Evolutionary conservation across 1,284 basidiomycete genomes (phyloP).

Genomic region (Ceraceosorus bombacis): DNA sequence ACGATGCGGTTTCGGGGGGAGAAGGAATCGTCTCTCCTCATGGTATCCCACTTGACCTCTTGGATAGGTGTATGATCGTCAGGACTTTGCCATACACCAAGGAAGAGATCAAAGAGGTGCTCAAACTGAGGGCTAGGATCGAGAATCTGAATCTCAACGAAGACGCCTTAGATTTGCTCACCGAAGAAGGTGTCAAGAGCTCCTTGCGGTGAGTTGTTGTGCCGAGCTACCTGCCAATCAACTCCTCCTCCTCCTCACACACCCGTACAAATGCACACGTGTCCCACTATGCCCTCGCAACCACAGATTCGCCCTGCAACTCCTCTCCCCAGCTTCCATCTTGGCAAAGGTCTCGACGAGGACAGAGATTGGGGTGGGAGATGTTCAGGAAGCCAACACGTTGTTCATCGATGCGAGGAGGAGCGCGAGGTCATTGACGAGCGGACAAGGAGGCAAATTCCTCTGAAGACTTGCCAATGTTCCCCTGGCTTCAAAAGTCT

Average conservation of each 20-base stretch:
- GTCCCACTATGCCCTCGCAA: background rate
- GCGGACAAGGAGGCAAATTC: too few relatives aligned
- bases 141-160: conserved; percentile 73
- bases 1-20: conserved; percentile 43
- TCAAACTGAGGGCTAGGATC: conserved; percentile 74
- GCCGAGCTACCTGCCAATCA: too few relatives aligned
- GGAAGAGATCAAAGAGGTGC: conserved; percentile 78
- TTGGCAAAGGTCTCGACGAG: conserved; percentile 70
- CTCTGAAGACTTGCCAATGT: too few relatives aligned
- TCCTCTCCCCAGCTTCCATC: conserved; percentile 86
- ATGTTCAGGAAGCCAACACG: conserved; percentile 73
- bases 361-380: conserved; percentile 71
- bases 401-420: conserved; percentile 78
- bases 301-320: conserved; percentile 76
- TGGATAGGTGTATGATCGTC: conserved; percentile 95
- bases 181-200: conserved; percentile 72
- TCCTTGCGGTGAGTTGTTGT: conserved; percentile 63
- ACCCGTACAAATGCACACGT: background rate
- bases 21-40: conserved; percentile 80
- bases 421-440: background rate
- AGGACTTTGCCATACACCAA: conserved; percentile 77
- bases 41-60: conserved; percentile 84
- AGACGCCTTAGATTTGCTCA: conserved; percentile 72
- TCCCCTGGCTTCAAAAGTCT: too few relatives aligned
- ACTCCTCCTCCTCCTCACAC: too few relatives aligned